Evolutionary conservation across 2,329 filamentous ascomycete species (phyloP).

Genomic region (Sporothrix mexicana): DNA sequence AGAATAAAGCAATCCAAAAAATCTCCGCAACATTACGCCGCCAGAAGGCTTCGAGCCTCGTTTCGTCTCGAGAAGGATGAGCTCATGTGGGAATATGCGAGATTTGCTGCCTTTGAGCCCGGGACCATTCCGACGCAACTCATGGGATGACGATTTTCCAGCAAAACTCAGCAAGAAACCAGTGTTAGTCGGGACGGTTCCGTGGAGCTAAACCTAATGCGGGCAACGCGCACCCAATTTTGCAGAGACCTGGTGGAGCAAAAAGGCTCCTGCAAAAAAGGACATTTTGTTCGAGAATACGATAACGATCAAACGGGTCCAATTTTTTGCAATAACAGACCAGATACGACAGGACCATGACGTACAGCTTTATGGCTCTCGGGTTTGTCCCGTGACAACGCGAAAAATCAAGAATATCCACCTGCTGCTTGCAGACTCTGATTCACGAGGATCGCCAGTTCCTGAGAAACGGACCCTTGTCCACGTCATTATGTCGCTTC

Average conservation of each 20-base stretch:
- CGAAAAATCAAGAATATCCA: neutral
- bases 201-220: neutral
- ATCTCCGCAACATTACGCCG: neutral
- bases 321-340: neutral
- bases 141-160: neutral
- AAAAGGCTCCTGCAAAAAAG: neutral
- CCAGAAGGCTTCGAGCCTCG: neutral
- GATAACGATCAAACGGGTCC: conserved; percentile 8
- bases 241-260: neutral
- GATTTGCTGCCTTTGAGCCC: neutral
- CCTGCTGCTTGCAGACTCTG: too few species aligned
- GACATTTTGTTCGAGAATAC: neutral
- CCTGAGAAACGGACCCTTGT: neutral
- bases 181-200: conserved; percentile 26
- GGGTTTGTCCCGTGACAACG: neutral
- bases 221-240: neutral
- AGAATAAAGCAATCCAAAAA: neutral
- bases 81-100: neutral
- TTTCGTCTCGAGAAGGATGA: neutral
- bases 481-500: conserved; percentile 3
- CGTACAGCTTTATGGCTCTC: neutral
- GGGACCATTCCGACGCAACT: neutral
- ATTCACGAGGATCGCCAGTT: neutral
- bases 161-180: neutral
- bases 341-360: too few species aligned